phyloP scores from a whole-genome alignment of 2,329 filamentous ascomycete species.

The Pseudovirgaria hyperparasitica region DNA sequence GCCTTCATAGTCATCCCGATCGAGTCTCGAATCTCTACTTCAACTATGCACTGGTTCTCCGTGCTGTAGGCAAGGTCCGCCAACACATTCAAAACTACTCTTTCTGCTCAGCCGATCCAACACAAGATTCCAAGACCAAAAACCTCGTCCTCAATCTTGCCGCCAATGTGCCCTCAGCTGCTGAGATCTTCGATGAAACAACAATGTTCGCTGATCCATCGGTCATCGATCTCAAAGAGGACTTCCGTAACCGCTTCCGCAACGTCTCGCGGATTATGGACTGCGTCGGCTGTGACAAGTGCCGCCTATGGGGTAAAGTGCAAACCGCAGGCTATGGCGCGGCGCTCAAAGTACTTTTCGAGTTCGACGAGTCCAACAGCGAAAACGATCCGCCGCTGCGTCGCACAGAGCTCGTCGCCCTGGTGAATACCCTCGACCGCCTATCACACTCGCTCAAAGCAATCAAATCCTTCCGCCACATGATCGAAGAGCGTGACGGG shows the following conservation, averaged over 20 bases:
- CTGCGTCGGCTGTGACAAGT: conserved; percentile 97
- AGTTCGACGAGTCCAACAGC: conserved; percentile 61
- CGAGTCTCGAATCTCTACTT: conserved; percentile 97
- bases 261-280: conserved; percentile 97
- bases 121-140: conserved; percentile 68
- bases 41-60: conserved; percentile 92
- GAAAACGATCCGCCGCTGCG: conserved; percentile 59
- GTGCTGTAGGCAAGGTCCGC: conserved; percentile 81
- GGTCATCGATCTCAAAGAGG: conserved; percentile 76
- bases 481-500: conserved; percentile 32
- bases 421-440: conserved; percentile 87
- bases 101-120: conserved; percentile 78
- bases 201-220: conserved; percentile 74
- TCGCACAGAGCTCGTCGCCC: conserved; percentile 81
- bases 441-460: conserved; percentile 70
- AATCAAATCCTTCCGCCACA: conserved; percentile 56
- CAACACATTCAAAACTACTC: conserved; percentile 73
- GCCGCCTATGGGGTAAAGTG: conserved; percentile 92
- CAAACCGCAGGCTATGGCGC: conserved; percentile 93
- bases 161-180: conserved; percentile 50
- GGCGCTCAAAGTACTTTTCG: conserved; percentile 89
- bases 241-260: conserved; percentile 93
- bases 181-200: conserved; percentile 83
- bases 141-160: conserved; percentile 69
- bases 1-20: conserved; percentile 77